Conservation (phyloP, 2,329 filamentous ascomycete species). For the Xylaria sp. region DNA sequence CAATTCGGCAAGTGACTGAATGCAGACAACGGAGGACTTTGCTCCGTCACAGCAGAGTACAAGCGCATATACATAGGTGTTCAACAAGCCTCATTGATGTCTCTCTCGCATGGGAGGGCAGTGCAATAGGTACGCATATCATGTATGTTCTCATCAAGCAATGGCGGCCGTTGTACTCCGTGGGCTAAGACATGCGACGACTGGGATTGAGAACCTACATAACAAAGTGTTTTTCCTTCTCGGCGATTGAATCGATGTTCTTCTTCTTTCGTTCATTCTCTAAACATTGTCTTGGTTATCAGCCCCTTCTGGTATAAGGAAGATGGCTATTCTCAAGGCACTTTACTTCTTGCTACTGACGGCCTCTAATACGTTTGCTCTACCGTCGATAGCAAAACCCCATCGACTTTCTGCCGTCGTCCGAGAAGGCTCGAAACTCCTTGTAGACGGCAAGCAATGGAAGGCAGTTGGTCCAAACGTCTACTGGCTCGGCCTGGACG, state of each 20-base stretch:
- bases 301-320: neutral
- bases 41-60: slow-evolving; percentile 19
- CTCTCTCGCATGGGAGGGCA: slow-evolving; percentile 1
- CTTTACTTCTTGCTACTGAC: slow-evolving; percentile 34
- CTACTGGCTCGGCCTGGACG: slow-evolving; percentile 62
- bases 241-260: neutral
- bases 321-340: slow-evolving; percentile 35
- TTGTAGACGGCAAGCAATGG: slow-evolving; percentile 54
- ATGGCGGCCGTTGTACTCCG: slow-evolving; percentile 10
- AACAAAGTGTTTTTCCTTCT: slow-evolving; percentile 11
- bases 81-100: slow-evolving; percentile 23
- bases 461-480: slow-evolving; percentile 60
- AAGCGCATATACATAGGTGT: slow-evolving; percentile 1
- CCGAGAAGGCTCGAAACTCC: slow-evolving; percentile 51
- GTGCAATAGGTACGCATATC: neutral
- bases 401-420: slow-evolving; percentile 47
- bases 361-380: slow-evolving; percentile 31
- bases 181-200: slow-evolving; percentile 13
- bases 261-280: neutral
- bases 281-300: neutral
- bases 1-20: slow-evolving; percentile 23
- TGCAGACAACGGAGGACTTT: slow-evolving; percentile 24
- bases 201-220: slow-evolving; percentile 5
- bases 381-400: slow-evolving; percentile 20
- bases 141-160: neutral